Evolutionary conservation across 2,329 filamentous ascomycete species (phyloP).

Genomic region (Aspergillaceae sp.): DNA sequence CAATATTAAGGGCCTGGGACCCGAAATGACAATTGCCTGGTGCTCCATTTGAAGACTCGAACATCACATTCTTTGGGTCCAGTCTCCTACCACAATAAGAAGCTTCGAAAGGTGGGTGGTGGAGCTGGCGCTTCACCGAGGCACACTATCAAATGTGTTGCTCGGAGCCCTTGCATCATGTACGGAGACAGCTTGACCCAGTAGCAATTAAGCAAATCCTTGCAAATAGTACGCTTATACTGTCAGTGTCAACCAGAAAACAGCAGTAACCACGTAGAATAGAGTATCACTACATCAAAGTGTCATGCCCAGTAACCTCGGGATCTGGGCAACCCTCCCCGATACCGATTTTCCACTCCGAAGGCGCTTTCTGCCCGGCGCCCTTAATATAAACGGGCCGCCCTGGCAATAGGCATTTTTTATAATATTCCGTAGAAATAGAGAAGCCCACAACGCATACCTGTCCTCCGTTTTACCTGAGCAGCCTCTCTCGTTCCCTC

Average conservation of each 20-base stretch:
- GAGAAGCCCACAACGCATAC: background rate
- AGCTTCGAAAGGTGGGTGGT: background rate
- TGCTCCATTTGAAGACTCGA: too few species aligned
- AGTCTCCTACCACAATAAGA: too few species aligned
- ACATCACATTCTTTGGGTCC: too few species aligned
- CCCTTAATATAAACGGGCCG: background rate
- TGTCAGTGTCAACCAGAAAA: too few species aligned
- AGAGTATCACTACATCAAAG: background rate
- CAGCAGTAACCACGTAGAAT: background rate
- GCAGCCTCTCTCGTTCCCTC: background rate
- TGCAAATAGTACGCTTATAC: too few species aligned
- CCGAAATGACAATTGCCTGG: too few species aligned
- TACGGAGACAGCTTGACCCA: too few species aligned
- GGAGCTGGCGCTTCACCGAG: background rate
- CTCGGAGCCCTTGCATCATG: too few species aligned
- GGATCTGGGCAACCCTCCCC: conserved; percentile 4
- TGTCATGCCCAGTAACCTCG: conserved; percentile 5
- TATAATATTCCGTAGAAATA: background rate
- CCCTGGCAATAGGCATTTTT: background rate
- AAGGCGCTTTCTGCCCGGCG: background rate
- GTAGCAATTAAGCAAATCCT: too few species aligned
- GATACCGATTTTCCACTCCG: conserved; percentile 9
- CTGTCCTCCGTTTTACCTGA: background rate
- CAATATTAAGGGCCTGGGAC: too few species aligned
- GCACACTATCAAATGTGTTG: too few species aligned